Base-by-base conservation (phyloP, 129 eudicot species). In the Centrapalus pauciflorus region DNA sequence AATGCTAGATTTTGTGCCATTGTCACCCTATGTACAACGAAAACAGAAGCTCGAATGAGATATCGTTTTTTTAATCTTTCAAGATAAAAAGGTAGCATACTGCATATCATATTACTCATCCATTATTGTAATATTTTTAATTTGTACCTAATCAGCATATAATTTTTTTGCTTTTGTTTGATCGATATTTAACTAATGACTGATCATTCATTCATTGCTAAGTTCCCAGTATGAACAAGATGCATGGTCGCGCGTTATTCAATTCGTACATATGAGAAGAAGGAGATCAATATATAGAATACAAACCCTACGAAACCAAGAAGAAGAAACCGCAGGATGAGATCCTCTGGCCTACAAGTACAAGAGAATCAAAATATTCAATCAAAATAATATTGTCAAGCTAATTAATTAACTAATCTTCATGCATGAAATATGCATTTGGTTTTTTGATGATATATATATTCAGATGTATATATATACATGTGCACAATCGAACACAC, bases 1-100 rank as follows among this genome's bases (percentile, higher is more conserved):
- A 74, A 84, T 27, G 88, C 86, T 38, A 87, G 84, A 72, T 81
- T 87, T 63, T 84, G 96, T 55, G 91, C 80, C 64, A 85, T 60
- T 41, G 86, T 77, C 56, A 88, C 76, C 81, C 91, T 88, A n/a
- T n/a, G n/a, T n/a, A 75, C 35, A 51, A 24, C 10, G n/a, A 8
- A n/a, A 29, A 4, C 4, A 8, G 66, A 49, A 35, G 19, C 12
- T 38, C 4, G n/a, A 41, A 29, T 69, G 35, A 66, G 59, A 40
- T 41, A 25, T 9, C 2, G 50, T 43, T 43, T 43, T 43, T 3
- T 11, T 40, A 14, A 45, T n/a, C n/a, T 45, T 45, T 14, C n/a
- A n/a, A 45, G 52, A 19, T 45, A 45, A 19, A 16, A 45, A 45
- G 21, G n/a, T 45, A 23, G 23, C 52, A 45, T 45, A 12, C 7